phyloP scores from a whole-genome alignment of 1,139 yeast species.

The Hemisphaericaspora xylanilytica region DNA sequence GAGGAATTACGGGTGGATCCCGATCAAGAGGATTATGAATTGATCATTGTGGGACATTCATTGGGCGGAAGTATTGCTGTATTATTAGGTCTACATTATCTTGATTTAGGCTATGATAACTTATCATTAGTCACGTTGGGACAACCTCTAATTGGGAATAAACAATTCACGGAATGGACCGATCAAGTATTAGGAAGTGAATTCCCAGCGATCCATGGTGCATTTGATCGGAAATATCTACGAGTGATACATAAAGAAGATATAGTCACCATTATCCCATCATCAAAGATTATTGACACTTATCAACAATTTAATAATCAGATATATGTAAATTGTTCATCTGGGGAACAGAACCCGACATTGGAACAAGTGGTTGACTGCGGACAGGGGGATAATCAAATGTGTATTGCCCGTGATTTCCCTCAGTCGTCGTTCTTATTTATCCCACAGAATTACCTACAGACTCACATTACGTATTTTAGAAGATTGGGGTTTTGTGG shows the following conservation, averaged over 20 bases:
- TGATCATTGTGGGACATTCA: constrained; percentile 49
- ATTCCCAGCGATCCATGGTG: constrained; percentile 15
- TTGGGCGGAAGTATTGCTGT: constrained; percentile 51
- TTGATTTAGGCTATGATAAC: constrained; percentile 34
- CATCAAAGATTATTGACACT: constrained; percentile 20
- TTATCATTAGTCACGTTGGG: constrained; percentile 48
- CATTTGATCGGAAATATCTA: constrained; percentile 29
- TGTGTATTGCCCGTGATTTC: constrained; percentile 35
- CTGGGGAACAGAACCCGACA: constrained; percentile 24
- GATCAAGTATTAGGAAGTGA: constrained; percentile 34
- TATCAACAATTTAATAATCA: constrained; percentile 47
- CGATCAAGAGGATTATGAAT: constrained; percentile 21
- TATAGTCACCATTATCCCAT: constrained; percentile 45
- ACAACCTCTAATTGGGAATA: constrained; percentile 50
- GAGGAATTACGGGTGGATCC: constrained; percentile 22
- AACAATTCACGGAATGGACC: constrained; percentile 37
- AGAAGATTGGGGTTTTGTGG: constrained; percentile 50
- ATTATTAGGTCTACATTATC: constrained; percentile 37
- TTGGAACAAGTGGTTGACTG: constrained; percentile 34
- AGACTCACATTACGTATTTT: constrained; percentile 48
- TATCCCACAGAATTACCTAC: constrained; percentile 27
- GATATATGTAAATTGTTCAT: constrained; percentile 43
- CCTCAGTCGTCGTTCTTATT: constrained; percentile 19
- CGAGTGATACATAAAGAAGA: constrained; percentile 49
- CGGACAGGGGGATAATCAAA: constrained; percentile 27